These are phyloP conservation scores for Hamiltosporidium magnivora DNA, from an alignment of 371 early-diverging fungal species.

Conservation along the genomic window DNA sequence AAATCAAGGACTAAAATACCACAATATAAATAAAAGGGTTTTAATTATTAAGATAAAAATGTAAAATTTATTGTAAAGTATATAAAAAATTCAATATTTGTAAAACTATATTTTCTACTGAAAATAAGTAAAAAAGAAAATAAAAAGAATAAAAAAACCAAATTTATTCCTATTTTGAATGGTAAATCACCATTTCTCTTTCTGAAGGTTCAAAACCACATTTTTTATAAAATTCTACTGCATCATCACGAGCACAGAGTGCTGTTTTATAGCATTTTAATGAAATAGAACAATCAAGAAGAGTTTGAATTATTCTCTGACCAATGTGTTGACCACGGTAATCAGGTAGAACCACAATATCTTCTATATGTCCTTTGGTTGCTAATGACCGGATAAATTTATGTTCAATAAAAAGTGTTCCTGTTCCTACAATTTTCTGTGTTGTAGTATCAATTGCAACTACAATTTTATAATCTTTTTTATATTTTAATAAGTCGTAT, in stretches of 20 bases:
- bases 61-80: too few species aligned
- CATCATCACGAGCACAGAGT: conserved; percentile 34
- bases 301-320: conserved; percentile 20
- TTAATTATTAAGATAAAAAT: too few species aligned
- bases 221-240: conserved; percentile 44
- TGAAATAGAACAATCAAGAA: conserved; percentile 22
- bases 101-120: too few species aligned
- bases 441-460: conserved; percentile 26
- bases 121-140: too few species aligned
- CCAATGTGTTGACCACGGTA: conserved; percentile 42
- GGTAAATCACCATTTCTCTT: conserved; percentile 46
- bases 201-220: conserved; percentile 49
- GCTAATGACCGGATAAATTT: conserved; percentile 43
- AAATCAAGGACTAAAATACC: too few species aligned
- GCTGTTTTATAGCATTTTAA: conserved; percentile 46
- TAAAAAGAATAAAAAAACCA: too few species aligned
- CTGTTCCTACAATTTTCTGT: conserved; percentile 31
- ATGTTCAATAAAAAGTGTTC: conserved; percentile 46
- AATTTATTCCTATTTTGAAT: conserved; percentile 1
- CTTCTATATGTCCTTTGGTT: conserved; percentile 51
- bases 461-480: conserved; percentile 29
- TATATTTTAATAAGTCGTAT: conserved; percentile 14
- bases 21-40: too few species aligned
- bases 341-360: conserved; percentile 40
- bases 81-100: too few species aligned